These are phyloP conservation scores for Dryas alaskensis DNA, from an alignment of 306 rosid genomes.

Conservation along the genomic window DNA sequence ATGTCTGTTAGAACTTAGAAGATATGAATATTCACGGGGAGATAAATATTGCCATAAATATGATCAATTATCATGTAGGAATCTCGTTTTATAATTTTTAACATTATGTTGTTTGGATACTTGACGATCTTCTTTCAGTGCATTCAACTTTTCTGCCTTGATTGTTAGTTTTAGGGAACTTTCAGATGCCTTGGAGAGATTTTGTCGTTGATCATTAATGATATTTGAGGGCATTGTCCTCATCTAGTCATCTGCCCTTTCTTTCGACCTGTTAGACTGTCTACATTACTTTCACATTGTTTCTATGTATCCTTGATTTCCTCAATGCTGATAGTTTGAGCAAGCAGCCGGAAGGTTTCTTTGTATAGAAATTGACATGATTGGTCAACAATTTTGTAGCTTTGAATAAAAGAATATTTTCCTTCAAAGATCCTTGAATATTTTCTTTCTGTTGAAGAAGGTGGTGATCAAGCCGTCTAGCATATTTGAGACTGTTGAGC, in stretches of 20 bases:
- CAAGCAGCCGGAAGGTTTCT: background rate
- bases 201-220: background rate
- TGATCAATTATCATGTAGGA: background rate
- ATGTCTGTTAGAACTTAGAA: no score
- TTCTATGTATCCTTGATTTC: background rate
- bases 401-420: background rate
- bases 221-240: background rate
- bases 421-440: background rate
- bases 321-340: background rate
- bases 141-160: background rate
- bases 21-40: background rate
- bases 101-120: background rate
- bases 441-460: background rate
- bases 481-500: background rate
- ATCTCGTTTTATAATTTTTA: background rate
- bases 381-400: background rate
- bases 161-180: background rate
- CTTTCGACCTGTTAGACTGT: background rate
- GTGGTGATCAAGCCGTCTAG: background rate
- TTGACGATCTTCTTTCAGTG: background rate
- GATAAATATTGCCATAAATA: background rate
- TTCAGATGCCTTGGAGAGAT: slow-evolving; percentile 7
- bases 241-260: background rate
- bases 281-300: background rate
- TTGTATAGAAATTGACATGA: background rate